These are phyloP conservation scores for Populus euphratica DNA, from an alignment of 345 rosid genomes.

Conservation along the genomic window DNA sequence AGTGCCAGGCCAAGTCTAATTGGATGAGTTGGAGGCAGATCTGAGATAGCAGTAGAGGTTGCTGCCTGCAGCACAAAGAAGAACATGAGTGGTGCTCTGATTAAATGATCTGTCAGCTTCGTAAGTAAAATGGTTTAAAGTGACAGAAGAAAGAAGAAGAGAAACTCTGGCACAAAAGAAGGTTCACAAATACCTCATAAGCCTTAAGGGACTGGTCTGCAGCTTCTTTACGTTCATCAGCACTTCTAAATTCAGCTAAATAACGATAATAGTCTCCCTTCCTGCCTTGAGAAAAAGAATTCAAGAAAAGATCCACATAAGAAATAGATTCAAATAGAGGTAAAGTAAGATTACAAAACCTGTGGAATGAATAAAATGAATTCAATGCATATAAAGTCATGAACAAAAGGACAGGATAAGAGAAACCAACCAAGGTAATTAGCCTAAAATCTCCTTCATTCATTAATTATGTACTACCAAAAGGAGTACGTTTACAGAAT, in stretches of 20 bases:
- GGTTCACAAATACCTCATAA: conserved; percentile 35
- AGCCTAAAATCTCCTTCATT: not conserved
- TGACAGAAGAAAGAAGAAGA: not conserved
- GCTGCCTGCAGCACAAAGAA: conserved; percentile 38
- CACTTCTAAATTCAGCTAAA: conserved; percentile 47
- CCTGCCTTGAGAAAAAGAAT: conserved; percentile 25
- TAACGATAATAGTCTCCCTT: conserved; percentile 57
- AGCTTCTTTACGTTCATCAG: conserved; percentile 49
- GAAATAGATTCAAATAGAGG: not conserved
- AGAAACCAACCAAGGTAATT: not conserved
- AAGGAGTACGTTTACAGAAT: not conserved
- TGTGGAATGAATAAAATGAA: not conserved
- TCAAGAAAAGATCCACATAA: conserved; percentile 4
- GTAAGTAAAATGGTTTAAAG: not conserved
- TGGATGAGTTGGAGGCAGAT: conserved; percentile 44
- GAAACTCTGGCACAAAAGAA: not conserved
- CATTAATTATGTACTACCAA: not conserved
- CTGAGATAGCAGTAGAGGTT: conserved; percentile 26
- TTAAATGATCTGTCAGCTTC: not conserved
- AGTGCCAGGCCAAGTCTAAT: conserved; percentile 48
- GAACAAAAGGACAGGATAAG: not conserved
- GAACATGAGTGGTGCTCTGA: not conserved
- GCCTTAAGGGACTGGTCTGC: conserved; percentile 57
- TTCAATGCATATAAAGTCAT: not conserved
- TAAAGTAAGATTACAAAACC: not conserved